phyloP scores from a whole-genome alignment of 257 asterid genomes.

The Solanum pennellii region DNA sequence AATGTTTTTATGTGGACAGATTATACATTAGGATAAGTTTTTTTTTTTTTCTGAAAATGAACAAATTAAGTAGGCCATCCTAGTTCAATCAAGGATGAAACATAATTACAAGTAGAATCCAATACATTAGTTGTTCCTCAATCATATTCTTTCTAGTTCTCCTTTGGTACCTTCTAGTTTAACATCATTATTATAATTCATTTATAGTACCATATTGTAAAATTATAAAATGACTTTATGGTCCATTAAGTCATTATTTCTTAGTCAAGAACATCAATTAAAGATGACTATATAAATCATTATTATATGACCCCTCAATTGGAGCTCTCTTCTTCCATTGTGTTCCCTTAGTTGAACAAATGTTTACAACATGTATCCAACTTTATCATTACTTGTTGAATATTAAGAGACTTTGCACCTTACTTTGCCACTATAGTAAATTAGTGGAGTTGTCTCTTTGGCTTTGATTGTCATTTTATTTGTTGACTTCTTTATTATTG shows the following conservation, averaged over 20 bases:
- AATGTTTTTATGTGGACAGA: neutral
- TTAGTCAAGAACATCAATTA: neutral
- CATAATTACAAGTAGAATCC: neutral
- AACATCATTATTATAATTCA: neutral
- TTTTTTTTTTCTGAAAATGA: neutral
- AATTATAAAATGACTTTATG: neutral
- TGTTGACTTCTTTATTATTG: neutral
- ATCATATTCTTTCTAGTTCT: neutral
- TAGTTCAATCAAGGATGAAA: neutral
- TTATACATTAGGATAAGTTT: neutral
- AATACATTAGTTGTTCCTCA: neutral
- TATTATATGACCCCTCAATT: neutral
- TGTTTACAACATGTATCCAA: neutral
- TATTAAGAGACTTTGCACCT: neutral
- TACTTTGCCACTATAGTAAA: neutral
- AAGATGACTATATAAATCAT: neutral
- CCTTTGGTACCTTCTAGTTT: neutral
- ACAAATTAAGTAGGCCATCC: neutral
- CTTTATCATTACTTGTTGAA: neutral
- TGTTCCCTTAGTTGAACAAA: neutral
- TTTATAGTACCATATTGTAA: neutral
- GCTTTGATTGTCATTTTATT: neutral
- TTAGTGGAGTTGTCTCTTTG: neutral
- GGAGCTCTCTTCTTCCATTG: neutral
- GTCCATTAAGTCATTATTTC: neutral